Conservation (phyloP, 2,329 filamentous ascomycete species). For the Fusarium caatingaense region DNA sequence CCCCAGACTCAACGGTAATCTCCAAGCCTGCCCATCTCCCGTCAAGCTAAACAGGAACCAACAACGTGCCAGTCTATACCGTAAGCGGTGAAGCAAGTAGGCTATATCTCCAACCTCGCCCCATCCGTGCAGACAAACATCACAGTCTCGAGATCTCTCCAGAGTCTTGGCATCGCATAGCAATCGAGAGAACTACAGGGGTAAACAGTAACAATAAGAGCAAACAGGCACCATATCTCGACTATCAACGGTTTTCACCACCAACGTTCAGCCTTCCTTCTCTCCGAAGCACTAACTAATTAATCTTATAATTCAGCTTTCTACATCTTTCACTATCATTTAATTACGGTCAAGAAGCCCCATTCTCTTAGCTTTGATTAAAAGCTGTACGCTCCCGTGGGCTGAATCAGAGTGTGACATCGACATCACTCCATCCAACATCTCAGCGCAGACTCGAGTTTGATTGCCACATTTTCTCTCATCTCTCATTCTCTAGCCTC, state of each 20-base stretch:
- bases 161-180: not conserved
- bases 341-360: constrained; percentile 8
- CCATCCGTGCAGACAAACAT: not conserved
- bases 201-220: not conserved
- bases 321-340: too few species aligned
- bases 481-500: not conserved
- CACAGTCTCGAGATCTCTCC: not conserved
- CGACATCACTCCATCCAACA: constrained; percentile 5
- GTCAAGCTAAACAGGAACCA: not conserved
- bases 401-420: constrained; percentile 11
- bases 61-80: constrained; percentile 5
- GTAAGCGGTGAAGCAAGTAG: constrained; percentile 1
- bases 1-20: not conserved
- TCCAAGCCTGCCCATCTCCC: not conserved
- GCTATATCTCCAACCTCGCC: not conserved
- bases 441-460: constrained; percentile 28
- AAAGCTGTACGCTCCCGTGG: constrained; percentile 17
- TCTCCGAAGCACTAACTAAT: not conserved
- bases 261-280: not conserved
- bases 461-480: not conserved
- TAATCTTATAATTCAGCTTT: not conserved
- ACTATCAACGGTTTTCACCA: not conserved
- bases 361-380: not conserved
- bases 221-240: not conserved
- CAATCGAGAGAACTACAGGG: not conserved